A percentile compares a stretch with the other conserved stretches of the same genome.
Conservation (phyloP, 768 basidiomycete species). For the Pisolithus sp. region DNA sequence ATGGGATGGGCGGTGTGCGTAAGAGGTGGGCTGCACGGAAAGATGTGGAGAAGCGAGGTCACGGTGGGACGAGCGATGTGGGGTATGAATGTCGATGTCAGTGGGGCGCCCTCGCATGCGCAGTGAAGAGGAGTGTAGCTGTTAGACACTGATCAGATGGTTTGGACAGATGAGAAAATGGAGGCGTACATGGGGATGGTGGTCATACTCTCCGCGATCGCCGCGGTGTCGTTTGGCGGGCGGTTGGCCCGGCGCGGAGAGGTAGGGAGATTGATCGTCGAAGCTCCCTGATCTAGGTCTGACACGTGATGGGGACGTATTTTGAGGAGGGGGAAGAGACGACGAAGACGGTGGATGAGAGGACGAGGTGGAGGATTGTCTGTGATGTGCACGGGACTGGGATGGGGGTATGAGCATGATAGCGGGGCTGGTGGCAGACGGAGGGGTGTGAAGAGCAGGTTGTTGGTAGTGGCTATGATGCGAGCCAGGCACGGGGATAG, state of each 20-base stretch:
- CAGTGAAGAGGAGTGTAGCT: constrained; percentile 10
- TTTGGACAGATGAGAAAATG: constrained; percentile 14
- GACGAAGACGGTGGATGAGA: constrained; percentile 28
- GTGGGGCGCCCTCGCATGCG: constrained; percentile 20
- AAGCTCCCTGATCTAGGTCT: constrained; percentile 40
- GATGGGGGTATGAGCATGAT: constrained; percentile 24
- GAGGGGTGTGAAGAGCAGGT: constrained; percentile 13
- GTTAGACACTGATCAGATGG: constrained; percentile 4
- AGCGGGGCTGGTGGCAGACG: constrained; percentile 18
- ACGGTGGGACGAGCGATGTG: too few relatives aligned
- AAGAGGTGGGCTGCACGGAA: constrained; percentile 5
- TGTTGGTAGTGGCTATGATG: constrained; percentile 3
- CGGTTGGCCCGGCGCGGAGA: constrained; percentile 33
- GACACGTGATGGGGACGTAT: constrained; percentile 24
- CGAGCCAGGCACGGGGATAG: constrained; percentile 25
- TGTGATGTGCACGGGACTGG: constrained; percentile 11
- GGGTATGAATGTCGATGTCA: background rate
- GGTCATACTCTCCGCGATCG: constrained; percentile 31
- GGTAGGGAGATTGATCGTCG: constrained; percentile 27
- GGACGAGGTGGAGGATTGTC: constrained; percentile 17
- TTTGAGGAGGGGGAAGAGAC: constrained; percentile 35
- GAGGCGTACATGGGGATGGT: background rate
- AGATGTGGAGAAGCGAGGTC: background rate
- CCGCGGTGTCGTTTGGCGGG: constrained; percentile 44
- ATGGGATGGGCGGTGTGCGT: constrained; percentile 9